Conservation (phyloP, 1,139 yeast species). For the Yamadazyma conglobata region DNA sequence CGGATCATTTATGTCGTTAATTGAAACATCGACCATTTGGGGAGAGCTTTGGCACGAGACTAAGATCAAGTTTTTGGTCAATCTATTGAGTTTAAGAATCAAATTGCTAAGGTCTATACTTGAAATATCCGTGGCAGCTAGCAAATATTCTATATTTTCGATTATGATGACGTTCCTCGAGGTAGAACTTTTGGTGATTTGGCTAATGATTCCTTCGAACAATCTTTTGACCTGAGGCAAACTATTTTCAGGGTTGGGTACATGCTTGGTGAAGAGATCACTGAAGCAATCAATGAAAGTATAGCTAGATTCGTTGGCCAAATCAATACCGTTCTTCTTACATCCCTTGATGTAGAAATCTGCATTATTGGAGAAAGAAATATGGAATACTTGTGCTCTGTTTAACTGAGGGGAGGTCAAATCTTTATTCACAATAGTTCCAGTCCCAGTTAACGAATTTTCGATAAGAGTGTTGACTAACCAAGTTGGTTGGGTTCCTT, state of each 20-base stretch:
- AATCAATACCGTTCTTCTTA: slow-evolving; percentile 44
- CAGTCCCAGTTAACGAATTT: slow-evolving; percentile 40
- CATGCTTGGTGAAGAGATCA: slow-evolving; percentile 31
- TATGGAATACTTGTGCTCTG: slow-evolving; percentile 33
- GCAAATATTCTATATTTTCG: slow-evolving; percentile 50
- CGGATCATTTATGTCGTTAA: slow-evolving; percentile 28
- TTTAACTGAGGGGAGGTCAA: slow-evolving; percentile 18
- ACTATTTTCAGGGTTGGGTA: slow-evolving; percentile 23
- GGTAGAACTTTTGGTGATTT: slow-evolving; percentile 7
- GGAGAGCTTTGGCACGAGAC: slow-evolving; percentile 37
- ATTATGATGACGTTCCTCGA: slow-evolving; percentile 32
- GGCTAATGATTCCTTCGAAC: slow-evolving; percentile 21
- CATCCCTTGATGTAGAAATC: slow-evolving; percentile 35
- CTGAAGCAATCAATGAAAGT: slow-evolving; percentile 45
- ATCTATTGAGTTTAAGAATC: slow-evolving; percentile 33
- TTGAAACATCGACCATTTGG: slow-evolving; percentile 32
- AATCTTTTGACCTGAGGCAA: slow-evolving; percentile 15
- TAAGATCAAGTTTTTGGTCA: slow-evolving; percentile 32
- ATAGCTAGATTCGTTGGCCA: slow-evolving; percentile 25
- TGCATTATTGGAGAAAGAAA: slow-evolving; percentile 43
- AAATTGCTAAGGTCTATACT: slow-evolving; percentile 32
- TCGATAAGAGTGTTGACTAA: slow-evolving; percentile 48
- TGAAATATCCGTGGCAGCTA: slow-evolving; percentile 37
- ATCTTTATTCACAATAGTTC: slow-evolving; percentile 35
- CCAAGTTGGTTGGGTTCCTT: slow-evolving; percentile 71